Evolutionary conservation across 2,329 filamentous ascomycete species (phyloP), one percentile per base, ranked within the genome.

Genomic region (Xylariaceae sp.): DNA sequence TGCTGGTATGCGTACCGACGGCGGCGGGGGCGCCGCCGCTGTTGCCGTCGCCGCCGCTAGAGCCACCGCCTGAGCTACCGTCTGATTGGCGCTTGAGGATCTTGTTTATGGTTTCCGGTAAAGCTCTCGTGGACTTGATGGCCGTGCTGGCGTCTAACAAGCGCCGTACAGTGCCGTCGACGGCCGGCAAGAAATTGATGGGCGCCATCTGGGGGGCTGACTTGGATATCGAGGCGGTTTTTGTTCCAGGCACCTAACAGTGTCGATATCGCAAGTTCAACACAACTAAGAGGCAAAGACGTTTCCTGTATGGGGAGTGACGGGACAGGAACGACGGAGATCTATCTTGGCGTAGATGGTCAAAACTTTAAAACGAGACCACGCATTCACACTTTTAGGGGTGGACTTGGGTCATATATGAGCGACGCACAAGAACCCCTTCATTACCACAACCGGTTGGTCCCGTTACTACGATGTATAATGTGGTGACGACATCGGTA

Each of bases 1-100:
- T 47, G n/a, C 42, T 54, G 0, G 50, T 50, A 36, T 9, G 18
- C 21, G 5, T 46, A 24, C 21, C 21, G 21, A 6, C 11, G 21
- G 21, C 11, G 21, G 7, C 42, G 11, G 49, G 44, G 27, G 45
- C 42, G 31, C 45, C 50, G 9, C 24, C 12, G 36, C 31, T 24
- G 58, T 38, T 27, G 57, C 50, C 2, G 54, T 55, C n/a, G 56
- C 55, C 3, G 55, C 55, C 5, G 36, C 45, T 33, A 11, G 21
- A 7, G 6, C 11, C 21, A 24, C 11, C 21, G 21, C 7, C 21
- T n/a, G 21, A 11, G 21, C 21, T 6, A 24, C 21, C 57, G 56
- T 3, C 57, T 51, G n/a, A n/a, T n/a, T 12, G 46, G 46, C 9
- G 45, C 3, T n/a, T n/a, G 27, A 58, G 38, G 34, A 53, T 40